phyloP scores from a whole-genome alignment of 108 stramenopile genomes.

The Nannochloropsis gaditana region DNA sequence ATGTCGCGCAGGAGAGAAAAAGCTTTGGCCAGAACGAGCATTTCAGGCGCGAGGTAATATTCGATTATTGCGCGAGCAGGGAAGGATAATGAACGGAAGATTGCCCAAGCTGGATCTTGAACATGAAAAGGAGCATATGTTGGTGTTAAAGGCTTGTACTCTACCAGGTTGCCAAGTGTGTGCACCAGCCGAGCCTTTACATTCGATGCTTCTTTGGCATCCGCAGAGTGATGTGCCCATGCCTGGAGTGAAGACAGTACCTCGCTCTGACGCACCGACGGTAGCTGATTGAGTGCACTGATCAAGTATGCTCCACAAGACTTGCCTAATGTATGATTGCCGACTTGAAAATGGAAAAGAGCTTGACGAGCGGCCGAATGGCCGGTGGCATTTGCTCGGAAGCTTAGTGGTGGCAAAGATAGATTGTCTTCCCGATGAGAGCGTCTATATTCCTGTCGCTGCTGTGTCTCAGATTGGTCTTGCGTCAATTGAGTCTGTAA shows the following conservation, averaged over 20 bases:
- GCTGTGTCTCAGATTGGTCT: not conserved
- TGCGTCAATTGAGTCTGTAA: not conserved
- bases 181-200: not conserved
- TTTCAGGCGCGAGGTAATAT: not conserved
- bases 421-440: not conserved
- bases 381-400: no score
- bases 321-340: not conserved
- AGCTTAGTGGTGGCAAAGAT: not conserved
- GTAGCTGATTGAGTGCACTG: not conserved
- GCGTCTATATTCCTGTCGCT: not conserved
- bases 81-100: not conserved
- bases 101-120: not conserved
- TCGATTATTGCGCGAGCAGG: not conserved
- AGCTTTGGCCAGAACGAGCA: not conserved
- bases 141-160: not conserved
- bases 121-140: not conserved
- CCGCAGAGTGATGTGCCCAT: slow-evolving; percentile 7
- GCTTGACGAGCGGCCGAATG: not conserved
- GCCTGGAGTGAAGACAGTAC: not conserved
- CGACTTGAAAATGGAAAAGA: not conserved
- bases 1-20: not conserved
- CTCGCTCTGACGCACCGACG: not conserved
- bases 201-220: not conserved
- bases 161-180: not conserved
- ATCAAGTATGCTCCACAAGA: not conserved